Percentiles rank a stretch among this genome's conserved stretches.
Evolutionary conservation across 768 basidiomycete species (phyloP).

Genomic region (Lyophyllum atratum): DNA sequence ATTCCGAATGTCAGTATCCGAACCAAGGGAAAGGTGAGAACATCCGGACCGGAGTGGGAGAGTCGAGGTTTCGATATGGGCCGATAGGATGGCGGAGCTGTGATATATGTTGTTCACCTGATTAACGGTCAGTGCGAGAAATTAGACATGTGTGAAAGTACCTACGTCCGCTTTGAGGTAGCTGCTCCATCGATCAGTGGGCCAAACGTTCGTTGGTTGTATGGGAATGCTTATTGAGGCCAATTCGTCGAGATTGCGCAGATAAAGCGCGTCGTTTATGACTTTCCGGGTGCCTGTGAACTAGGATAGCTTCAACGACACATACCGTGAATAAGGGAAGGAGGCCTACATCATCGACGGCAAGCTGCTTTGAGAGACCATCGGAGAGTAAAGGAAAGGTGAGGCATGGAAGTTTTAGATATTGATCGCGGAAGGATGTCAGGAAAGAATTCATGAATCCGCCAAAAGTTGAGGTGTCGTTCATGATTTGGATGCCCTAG

Average conservation of each 20-base stretch:
- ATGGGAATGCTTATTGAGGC: conserved; percentile 55
- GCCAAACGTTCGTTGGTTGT: conserved; percentile 46
- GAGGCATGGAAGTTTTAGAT: conserved; percentile 59
- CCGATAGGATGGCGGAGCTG: conserved; percentile 57
- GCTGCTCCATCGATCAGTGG: conserved; percentile 27
- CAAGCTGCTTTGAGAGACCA: conserved; percentile 30
- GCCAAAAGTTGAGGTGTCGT: conserved; percentile 65
- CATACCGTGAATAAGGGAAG: conserved; percentile 5
- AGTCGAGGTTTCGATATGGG: conserved; percentile 60
- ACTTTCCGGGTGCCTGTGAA: conserved; percentile 38
- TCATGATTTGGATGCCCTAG: conserved; percentile 71
- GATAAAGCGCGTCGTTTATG: conserved; percentile 65
- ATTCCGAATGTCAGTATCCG: conserved; percentile 1
- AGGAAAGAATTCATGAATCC: conserved; percentile 64
- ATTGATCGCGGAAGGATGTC: conserved; percentile 65
- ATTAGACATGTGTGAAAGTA: conserved; percentile 5
- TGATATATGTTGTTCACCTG: conserved; percentile 44
- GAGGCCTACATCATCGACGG: conserved; percentile 46
- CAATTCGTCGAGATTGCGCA: conserved; percentile 51
- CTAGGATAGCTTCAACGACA: conserved; percentile 28
- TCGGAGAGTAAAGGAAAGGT: conserved; percentile 60
- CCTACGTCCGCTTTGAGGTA: conserved; percentile 26
- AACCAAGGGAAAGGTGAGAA: conserved; percentile 1
- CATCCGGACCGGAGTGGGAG: conserved; percentile 54
- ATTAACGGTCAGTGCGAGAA: neutral